Percentiles rank a stretch among this genome's conserved stretches.
Conservation (phyloP, 176 grass and related monocot genomes). For the Phoenix roebelenii region DNA sequence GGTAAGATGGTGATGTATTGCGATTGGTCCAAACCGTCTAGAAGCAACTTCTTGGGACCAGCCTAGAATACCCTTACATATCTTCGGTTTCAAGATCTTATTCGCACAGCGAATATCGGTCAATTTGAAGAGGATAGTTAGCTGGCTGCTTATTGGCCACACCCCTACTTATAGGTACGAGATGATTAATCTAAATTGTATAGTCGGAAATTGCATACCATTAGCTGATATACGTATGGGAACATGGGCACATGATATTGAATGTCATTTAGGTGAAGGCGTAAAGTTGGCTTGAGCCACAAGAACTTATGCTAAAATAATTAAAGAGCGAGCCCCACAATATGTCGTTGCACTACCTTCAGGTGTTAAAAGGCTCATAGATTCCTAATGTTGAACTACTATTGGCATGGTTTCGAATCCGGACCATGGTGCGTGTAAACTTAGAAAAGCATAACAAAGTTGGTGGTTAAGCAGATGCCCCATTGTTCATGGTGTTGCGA, state of each 20-base stretch:
- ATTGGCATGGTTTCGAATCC: constrained; percentile 14
- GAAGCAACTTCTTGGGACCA: background rate
- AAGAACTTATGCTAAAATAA: constrained; percentile 23
- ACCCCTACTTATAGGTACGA: background rate
- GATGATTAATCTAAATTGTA: constrained; percentile 1
- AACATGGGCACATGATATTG: constrained; percentile 17
- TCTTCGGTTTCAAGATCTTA: background rate
- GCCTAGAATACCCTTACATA: background rate
- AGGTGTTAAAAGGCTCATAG: constrained; percentile 14
- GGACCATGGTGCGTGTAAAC: constrained; percentile 10
- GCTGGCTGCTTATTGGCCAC: no score
- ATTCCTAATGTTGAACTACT: background rate
- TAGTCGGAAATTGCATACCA: constrained; percentile 25
- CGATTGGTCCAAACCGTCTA: constrained; percentile 6
- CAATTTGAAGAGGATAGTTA: no score
- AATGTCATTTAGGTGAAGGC: constrained; percentile 11
- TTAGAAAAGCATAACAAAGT: constrained; percentile 23
- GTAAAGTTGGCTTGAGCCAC: constrained; percentile 14
- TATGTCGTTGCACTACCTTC: constrained; percentile 20
- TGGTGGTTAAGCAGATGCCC: constrained; percentile 27
- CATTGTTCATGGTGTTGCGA: constrained; percentile 26
- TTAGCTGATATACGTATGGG: constrained; percentile 19
- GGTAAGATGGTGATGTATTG: constrained; percentile 31
- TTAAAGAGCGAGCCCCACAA: constrained; percentile 14
- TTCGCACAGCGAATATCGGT: no score